Conservation (phyloP, 768 basidiomycete genomes). For the Tulasnella sp. region DNA sequence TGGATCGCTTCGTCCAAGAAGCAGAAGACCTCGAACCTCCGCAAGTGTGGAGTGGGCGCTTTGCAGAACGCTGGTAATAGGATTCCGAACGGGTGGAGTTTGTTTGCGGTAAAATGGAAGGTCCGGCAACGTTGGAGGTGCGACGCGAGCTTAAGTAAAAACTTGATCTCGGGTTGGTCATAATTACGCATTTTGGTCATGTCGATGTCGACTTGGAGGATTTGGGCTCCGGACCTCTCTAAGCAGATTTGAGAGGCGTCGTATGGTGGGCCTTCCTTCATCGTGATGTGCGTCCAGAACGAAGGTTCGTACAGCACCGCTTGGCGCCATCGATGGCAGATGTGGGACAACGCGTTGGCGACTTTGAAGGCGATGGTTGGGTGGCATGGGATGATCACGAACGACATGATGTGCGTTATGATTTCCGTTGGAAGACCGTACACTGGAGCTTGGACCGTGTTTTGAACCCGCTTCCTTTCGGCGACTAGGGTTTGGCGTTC, state of each 20-base stretch:
- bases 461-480: constrained; percentile 7
- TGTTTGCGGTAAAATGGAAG: constrained; percentile 10
- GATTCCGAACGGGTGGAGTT: constrained; percentile 6
- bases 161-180: not conserved
- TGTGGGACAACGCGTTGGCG: constrained; percentile 7
- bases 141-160: not conserved
- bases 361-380: not conserved
- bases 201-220: constrained; percentile 15
- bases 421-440: constrained; percentile 7
- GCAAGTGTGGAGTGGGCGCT: not conserved
- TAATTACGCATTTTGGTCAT: not conserved
- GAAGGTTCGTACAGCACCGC: not conserved
- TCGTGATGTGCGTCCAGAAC: constrained; percentile 17
- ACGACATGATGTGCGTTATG: not conserved
- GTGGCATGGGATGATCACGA: not conserved
- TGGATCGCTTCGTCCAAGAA: not conserved
- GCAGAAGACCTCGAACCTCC: constrained; percentile 9
- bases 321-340: constrained; percentile 12
- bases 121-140: constrained; percentile 12
- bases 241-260: constrained; percentile 2
- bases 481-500: not conserved
- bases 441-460: not conserved
- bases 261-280: constrained; percentile 12
- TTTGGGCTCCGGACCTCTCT: constrained; percentile 2
- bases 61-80: constrained; percentile 5